Conservation (phyloP, 2,329 filamentous ascomycete species). For the Phialophora verrucosa region DNA sequence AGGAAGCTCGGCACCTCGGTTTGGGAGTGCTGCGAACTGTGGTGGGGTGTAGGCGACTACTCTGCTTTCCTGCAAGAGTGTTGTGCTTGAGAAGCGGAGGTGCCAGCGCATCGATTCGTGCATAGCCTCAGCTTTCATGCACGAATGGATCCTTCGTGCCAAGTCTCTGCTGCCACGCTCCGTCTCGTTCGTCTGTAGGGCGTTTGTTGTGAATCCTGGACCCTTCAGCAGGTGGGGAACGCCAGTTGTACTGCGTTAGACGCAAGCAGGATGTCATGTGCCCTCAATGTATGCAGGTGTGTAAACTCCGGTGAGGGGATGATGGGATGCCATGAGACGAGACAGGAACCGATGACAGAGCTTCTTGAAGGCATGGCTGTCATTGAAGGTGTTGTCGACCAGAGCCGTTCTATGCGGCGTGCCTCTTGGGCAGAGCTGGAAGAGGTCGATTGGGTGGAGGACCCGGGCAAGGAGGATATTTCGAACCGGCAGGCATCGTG, state of each 20-base stretch:
- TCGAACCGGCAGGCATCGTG: constrained; percentile 42
- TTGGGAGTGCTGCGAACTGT: constrained; percentile 5
- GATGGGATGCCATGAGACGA: neutral
- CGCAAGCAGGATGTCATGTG: constrained; percentile 24
- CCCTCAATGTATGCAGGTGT: constrained; percentile 2
- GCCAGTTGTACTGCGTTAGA: constrained; percentile 21
- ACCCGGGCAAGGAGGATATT: constrained; percentile 44
- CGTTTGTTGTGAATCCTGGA: constrained; percentile 9
- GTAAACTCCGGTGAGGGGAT: neutral
- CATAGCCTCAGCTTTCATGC: constrained; percentile 18
- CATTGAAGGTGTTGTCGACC: neutral
- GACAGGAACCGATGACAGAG: neutral
- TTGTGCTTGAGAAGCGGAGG: constrained; percentile 30
- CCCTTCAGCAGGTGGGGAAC: constrained; percentile 11
- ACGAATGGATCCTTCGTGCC: constrained; percentile 24
- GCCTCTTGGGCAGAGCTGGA: constrained; percentile 41
- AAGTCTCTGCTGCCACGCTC: constrained; percentile 17
- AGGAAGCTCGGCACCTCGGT: neutral
- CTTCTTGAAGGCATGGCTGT: neutral
- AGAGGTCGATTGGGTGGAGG: constrained; percentile 43
- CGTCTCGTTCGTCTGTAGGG: neutral
- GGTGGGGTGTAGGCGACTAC: constrained; percentile 4
- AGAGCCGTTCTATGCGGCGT: neutral
- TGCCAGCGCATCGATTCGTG: constrained; percentile 32
- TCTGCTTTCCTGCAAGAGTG: constrained; percentile 27